Evolutionary conservation across 352 stramenopile genomes (phyloP).

Genomic region (Phytophthora crassamura): DNA sequence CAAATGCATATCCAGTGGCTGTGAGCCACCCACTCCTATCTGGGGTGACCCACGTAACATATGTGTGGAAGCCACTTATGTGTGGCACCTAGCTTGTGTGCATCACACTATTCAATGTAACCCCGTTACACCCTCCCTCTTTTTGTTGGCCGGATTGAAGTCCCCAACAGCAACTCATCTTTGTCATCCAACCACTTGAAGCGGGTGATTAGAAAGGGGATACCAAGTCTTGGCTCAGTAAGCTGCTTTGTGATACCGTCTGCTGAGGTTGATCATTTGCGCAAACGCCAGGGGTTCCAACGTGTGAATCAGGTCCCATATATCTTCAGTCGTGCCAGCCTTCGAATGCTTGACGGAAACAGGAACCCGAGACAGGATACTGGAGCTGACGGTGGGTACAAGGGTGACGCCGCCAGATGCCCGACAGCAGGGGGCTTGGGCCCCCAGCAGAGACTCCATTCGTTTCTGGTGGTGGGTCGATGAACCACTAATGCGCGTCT

Average conservation of each 20-base stretch:
- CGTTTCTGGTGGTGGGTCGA: too few relatives aligned
- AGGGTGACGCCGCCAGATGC: too few relatives aligned
- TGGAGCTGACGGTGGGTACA: neutral
- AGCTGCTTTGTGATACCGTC: neutral
- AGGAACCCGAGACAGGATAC: slow-evolving; percentile 1
- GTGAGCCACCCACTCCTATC: too few relatives aligned
- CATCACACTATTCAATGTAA: too few relatives aligned
- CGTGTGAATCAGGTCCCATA: slow-evolving; percentile 11
- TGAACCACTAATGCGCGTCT: too few relatives aligned
- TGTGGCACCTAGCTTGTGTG: too few relatives aligned
- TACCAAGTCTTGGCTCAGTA: neutral
- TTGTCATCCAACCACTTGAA: slow-evolving; percentile 12
- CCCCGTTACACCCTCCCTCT: too few relatives aligned
- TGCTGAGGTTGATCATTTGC: slow-evolving; percentile 1
- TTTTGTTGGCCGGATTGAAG: slow-evolving; percentile 4
- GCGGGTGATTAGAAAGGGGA: slow-evolving; percentile 1
- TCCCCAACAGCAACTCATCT: slow-evolving; percentile 6
- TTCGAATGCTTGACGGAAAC: neutral
- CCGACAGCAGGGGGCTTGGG: neutral
- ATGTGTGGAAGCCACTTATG: too few relatives aligned
- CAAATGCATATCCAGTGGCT: too few relatives aligned
- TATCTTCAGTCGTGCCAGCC: neutral
- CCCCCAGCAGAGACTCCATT: too few relatives aligned
- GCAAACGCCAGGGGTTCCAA: slow-evolving; percentile 8
- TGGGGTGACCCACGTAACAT: too few relatives aligned